Conservation (phyloP, 1,284 basidiomycete genomes). For the Ceratobasidium sp. region DNA sequence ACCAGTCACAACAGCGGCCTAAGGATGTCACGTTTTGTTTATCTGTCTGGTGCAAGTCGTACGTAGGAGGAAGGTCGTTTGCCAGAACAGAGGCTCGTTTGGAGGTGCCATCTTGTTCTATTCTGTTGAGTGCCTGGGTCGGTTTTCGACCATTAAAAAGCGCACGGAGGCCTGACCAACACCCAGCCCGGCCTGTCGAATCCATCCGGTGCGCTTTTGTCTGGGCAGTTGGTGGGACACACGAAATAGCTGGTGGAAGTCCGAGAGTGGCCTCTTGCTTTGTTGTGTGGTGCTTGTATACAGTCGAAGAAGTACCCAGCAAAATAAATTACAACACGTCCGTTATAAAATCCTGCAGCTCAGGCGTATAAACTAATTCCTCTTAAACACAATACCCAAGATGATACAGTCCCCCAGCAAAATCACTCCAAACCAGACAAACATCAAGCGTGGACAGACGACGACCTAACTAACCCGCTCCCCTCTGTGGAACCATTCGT, state of each 20-base stretch:
- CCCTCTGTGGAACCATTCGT: conserved; percentile 19
- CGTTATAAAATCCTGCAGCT: not conserved
- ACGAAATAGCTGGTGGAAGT: not conserved
- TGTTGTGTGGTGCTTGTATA: not conserved
- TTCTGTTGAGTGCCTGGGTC: not conserved
- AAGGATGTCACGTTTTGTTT: not conserved
- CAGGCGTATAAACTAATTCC: not conserved
- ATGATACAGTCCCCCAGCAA: not conserved
- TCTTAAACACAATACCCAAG: not conserved
- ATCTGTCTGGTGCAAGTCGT: not conserved
- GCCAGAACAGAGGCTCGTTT: not conserved
- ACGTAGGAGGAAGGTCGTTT: not conserved
- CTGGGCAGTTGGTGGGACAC: not conserved
- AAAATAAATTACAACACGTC: conserved; percentile 1
- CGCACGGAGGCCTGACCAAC: conserved; percentile 34
- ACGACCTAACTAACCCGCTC: conserved; percentile 20
- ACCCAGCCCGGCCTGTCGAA: conserved; percentile 13
- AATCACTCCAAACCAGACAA: conserved; percentile 1
- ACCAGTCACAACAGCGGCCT: not conserved
- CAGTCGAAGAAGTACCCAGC: not conserved
- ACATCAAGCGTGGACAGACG: conserved; percentile 11
- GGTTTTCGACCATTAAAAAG: not conserved
- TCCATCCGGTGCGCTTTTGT: not conserved
- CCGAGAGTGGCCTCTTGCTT: not conserved
- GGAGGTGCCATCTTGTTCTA: not conserved